phyloP scores from a whole-genome alignment of 306 rosid species.

The Corylus americana region DNA sequence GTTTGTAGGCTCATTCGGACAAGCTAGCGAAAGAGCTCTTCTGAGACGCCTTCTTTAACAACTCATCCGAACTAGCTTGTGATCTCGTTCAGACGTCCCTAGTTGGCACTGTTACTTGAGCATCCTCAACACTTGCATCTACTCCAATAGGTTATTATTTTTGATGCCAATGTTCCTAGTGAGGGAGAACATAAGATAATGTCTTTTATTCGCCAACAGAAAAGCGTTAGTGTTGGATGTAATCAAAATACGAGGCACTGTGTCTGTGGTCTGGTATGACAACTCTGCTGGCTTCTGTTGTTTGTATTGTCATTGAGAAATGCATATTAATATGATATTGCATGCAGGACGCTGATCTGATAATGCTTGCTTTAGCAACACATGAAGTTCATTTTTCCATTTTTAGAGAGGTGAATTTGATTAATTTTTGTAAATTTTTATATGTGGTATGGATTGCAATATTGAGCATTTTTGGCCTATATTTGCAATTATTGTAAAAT shows the following conservation, averaged over 20 bases:
- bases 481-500: too few relatives aligned
- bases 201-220: constrained; percentile 43
- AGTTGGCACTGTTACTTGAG: too few relatives aligned
- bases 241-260: constrained; percentile 57
- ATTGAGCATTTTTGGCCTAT: not conserved
- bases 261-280: constrained; percentile 54
- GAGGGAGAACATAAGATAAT: constrained; percentile 72
- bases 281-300: not conserved
- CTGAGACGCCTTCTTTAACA: too few relatives aligned
- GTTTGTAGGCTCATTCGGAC: too few relatives aligned
- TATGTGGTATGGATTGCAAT: not conserved
- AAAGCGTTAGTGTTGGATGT: constrained; percentile 26
- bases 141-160: constrained; percentile 42
- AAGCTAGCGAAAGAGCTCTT: too few relatives aligned
- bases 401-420: constrained; percentile 51
- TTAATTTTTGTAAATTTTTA: not conserved
- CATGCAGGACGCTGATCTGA: constrained; percentile 63
- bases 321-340: not conserved
- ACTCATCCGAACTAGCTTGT: too few relatives aligned
- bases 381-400: constrained; percentile 71
- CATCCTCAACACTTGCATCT: too few relatives aligned
- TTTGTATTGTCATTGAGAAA: not conserved
- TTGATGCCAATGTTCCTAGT: constrained; percentile 70
- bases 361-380: constrained; percentile 54
- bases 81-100: too few relatives aligned